Evolutionary conservation across 352 stramenopile species (phyloP), one percentile per base, ranked within the genome.

Genomic region (Phytopythium vexans): DNA sequence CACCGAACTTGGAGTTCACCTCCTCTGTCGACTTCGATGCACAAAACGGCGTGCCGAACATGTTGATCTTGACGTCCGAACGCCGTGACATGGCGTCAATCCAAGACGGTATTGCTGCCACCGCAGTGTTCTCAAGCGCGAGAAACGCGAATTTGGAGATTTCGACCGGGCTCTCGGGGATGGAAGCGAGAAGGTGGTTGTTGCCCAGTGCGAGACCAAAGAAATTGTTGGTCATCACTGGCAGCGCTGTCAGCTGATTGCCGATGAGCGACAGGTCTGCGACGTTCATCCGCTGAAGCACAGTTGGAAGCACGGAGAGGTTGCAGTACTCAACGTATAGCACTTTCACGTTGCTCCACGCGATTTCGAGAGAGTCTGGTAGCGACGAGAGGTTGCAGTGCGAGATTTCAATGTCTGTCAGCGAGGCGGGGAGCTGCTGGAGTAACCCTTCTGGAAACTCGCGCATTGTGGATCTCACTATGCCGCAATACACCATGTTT

Each of bases 321-420:
- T 59, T 21, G 2, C 21, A 16, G 46, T 54, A 49, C 39, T 70
- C 58, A 16, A 70, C 9, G 54, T 64, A 70, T 31, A 70, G 33
- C 35, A 55, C n/a, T n/a, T n/a, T n/a, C n/a, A n/a, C n/a, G n/a
- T n/a, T n/a, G n/a, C 15, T 9, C 60, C 60, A 68, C 7, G 27
- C 37, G 8, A 36, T 27, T 16, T 68, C 47, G 5, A 68, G 34
- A n/a, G 64, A 45, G 1, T 43, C 21, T 2, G 60, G 59, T 15
- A 66, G 21, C 14, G 15, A 43, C 8, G 41, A 54, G 31, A 66
- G 33, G 34, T 66, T 66, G 4, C 27, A 51, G 31, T 32, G 21
- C 21, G 37, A 40, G 31, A 63, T 58, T 33, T 66, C 54, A 16
- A 66, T 54, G 35, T 66, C 59, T 39, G 38, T 55, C 8, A 65